Base-by-base conservation (phyloP, 192 early-diverging fungal genomes). In the Rhizophagus sp. region DNA sequence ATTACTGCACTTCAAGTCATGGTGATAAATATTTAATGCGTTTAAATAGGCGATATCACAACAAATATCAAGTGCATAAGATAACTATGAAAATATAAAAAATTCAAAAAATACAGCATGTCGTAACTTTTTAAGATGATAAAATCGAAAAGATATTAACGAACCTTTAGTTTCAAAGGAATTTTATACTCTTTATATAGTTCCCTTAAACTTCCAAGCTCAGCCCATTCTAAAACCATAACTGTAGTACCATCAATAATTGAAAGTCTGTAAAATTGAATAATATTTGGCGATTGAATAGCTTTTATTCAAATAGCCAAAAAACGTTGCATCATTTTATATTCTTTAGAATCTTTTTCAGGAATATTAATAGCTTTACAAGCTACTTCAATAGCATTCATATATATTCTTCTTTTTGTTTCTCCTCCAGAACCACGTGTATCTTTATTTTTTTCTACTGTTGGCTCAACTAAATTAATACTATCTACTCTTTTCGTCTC, bases 181-280 rank as follows among this genome's bases (percentile, higher is more conserved):
- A 57, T 22, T 22, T 19, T 71, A 8, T 71, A 25, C 1, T 33
- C 39, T 61, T 70, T 11, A 10, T 79, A 79, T 11, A 71, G 8
- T 17, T 70, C 67, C 34, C 50, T 34, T 22, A 79, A 25, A 71
- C 11, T 62, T 24, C 78, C 78, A 22, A 34, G 25, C 25, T 79
- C 67, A 2, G 78, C 68, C 78, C 78, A 79, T 36, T 79, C 78
- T n/a, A 70, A 39, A 62, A 79, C 50, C 67, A 61, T 69, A 13
- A 71, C 30, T 15, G 19, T 34, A 17, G 8, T 0, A 44, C 44
- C 44, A 61, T 71, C 34, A 17, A 79, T 24, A 0, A 1, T 15
- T 11, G 78, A 71, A 61, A 71, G 27, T 2, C 78, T 68, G 61
- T 71, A 61, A 41, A 79, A 79, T 61, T 44, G 24, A 15, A 79